Base-by-base conservation (phyloP, 768 basidiomycete genomes). In the Amanita rimosa region DNA sequence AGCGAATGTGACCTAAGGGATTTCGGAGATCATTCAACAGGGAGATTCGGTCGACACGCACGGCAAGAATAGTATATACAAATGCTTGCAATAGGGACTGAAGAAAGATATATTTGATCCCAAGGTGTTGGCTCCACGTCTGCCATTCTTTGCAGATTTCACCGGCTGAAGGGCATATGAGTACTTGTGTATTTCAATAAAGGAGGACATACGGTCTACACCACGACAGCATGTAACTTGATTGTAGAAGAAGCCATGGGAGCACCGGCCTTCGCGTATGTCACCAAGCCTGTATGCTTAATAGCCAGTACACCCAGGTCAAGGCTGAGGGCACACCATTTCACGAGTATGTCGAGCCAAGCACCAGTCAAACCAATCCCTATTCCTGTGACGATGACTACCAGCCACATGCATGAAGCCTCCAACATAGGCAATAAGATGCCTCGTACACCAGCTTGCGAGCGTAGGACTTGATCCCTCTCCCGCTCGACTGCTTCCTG, bases 341-440 rank as follows among this genome's bases (percentile, higher is more conserved):
- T 79, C 6, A 85, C 83, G 34, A 85, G 64, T 6, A 86, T 75
- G 63, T 86, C 84, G 49, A 86, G 56, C 77, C 78, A 84, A 3
- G 79, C 84, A 21, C 84, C 84, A 17, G 75, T 72, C 8, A 82
- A 64, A 3, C 84, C 84, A 38, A 85, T 75, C 1, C 81, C 82
- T 16, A 81, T 56, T 8, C 83, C 84, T 16, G 82, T 83, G 43
- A 74, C 53, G 52, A 83, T 71, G 9, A 84, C 71, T n/a, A 85
- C 74, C 19, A 84, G 64, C 83, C 83, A 85, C 61, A 80, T 70
- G 40, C 75, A 68, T 6, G 72, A 67, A 19, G 76, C 74, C 54
- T 85, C 81, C 39, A 76, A 50, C 35, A 79, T 62, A 2, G 78
- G 77, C 10, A 72, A 62, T 21, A 81, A 55, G 27, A 81, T 59